Base-by-base conservation (phyloP, 176 grass and related monocot species). In the Ensete glaucum region DNA sequence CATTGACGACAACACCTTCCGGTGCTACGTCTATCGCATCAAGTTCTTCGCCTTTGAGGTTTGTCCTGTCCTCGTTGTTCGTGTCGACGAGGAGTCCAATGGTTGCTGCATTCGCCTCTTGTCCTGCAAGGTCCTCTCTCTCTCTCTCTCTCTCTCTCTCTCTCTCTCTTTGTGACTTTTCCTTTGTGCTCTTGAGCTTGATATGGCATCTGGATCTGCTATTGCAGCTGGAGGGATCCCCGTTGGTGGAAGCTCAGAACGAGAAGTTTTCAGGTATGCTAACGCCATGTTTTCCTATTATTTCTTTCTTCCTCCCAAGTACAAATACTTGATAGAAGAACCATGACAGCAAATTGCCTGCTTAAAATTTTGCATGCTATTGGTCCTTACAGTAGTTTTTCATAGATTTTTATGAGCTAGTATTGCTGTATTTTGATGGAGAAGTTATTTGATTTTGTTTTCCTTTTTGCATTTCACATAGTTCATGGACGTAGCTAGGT, bases 41-140 rank as follows among this genome's bases (percentile, higher is more conserved):
- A 92, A 89, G 69, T 93, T 98, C 88, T 98, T 98, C 80, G 75
- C 90, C 20, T 89, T 98, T 75, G 88, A 98, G 86, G 88, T 93
- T 80, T 93, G 95, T 72, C 95, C 95, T 65, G 95, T 98, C 20
- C 91, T 98, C 43, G 80, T 98, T 48, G 95, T 98, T 49, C 88
- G 88, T 60, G 88, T 98, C 72, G 95, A 98, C 43, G 86, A 93
- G 84, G 86, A 93, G 50, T 82, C 95, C 50, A 55, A 87, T 62
- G 86, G 95, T 11, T 98, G 95, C 71, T 97, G 90, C 75, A 97
- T 97, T 53, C 82, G 82, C 26, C 90, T 97, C 57, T 65, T 97
- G 49, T 97, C 94, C 58, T 97, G 94, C 75, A 91, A 91, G 89
- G 93, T 87, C 70, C 67, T 24, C 6, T 29, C 19, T 50, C 17